Evolutionary conservation across 371 early-diverging fungal genomes (phyloP).

Genomic region (Rhizomucor pusillus): DNA sequence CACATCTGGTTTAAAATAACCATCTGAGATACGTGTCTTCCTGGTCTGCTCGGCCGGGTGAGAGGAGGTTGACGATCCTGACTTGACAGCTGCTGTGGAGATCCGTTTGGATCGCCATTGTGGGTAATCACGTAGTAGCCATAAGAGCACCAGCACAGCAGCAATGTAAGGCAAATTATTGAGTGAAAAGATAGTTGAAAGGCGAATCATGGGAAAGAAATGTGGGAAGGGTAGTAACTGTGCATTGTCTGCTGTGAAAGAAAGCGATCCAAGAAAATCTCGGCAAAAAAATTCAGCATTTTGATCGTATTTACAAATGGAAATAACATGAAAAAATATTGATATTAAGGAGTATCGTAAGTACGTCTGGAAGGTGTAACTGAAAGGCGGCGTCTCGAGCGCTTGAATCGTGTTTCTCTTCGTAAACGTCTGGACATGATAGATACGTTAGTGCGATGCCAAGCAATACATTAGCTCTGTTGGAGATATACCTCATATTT

Average conservation of each 20-base stretch:
- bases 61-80: neutral
- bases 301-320: neutral
- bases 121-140: slow-evolving; percentile 1
- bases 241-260: too few species aligned
- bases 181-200: too few species aligned
- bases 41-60: too few species aligned
- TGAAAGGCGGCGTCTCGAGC: slow-evolving; percentile 19
- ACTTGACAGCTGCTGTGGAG: neutral
- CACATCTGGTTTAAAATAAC: too few species aligned
- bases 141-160: too few species aligned
- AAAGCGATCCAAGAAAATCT: neutral
- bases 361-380: slow-evolving; percentile 19
- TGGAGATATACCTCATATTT: slow-evolving; percentile 54
- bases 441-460: neutral
- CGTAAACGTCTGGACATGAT: slow-evolving; percentile 16
- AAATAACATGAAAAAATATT: neutral
- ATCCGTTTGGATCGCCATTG: slow-evolving; percentile 2
- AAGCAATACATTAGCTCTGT: neutral
- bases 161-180: too few species aligned
- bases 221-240: too few species aligned
- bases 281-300: neutral
- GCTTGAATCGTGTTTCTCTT: slow-evolving; percentile 25
- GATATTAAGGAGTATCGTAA: slow-evolving; percentile 14
- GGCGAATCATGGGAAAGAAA: too few species aligned
- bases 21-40: too few species aligned